Evolutionary conservation across 495 filamentous ascomycete genomes (phyloP), one percentile per base, ranked within the genome.

Genomic region (Talaromyces stipitatus): DNA sequence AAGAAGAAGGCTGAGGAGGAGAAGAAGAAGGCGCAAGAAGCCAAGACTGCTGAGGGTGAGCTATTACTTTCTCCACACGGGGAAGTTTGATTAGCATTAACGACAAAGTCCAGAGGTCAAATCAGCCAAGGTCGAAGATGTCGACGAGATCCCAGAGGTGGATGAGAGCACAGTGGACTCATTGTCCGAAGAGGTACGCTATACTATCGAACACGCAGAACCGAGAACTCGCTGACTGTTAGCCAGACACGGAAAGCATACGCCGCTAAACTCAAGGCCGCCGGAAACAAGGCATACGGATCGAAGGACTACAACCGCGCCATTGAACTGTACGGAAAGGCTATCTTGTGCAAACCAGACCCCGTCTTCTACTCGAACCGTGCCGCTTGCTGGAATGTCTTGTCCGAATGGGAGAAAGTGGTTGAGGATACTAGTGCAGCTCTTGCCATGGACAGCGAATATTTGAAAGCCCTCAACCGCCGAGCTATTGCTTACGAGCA

Each of bases 321-420:
- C 50, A 99, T 97, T 64, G 87, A 91, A 0, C 81, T 99, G 32
- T 99, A 99, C 70, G 86, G 89, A 53, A 88, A 94, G 74, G 94
- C 94, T 24, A 94, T 99, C 62, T 72, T 97, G 29, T 99, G 94
- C 87, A 96, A 90, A 76, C 86, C 91, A 33, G 95, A 99, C 66
- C 90, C 94, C 3, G 90, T 99, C 65, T 99, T 90, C 81, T 99
- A 95, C 80, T 97, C 92, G 46, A 99, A 99, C 76, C 85, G 94
- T 43, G 95, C 95, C 48, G 94, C 94, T 51, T 99, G 94, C 78
- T 96, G 90, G 77, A 97, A 95, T 67, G 91, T 95, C 50, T 81
- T 91, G 60, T 83, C 80, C 29, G 75, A 95, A 54, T 99, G 92
- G 92, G 87, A 92, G 26, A 96, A 95, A 78, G 94, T 97, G 58